Evolutionary conservation across 805 yeast species (phyloP), one percentile per base, ranked within the genome.

Genomic region (Candida tammaniensis): DNA sequence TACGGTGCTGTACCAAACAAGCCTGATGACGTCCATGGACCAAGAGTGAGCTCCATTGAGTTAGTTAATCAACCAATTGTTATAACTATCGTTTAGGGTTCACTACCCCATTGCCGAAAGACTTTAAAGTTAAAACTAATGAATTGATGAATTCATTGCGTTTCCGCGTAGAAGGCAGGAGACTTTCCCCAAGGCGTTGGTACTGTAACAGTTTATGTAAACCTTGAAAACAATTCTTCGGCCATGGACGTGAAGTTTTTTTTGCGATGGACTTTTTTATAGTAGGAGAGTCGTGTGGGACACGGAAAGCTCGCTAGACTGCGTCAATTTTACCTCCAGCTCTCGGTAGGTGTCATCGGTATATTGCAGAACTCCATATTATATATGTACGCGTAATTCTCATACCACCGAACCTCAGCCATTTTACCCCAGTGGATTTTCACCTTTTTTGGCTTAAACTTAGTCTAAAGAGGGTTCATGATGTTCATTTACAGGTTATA

Each of bases 31-130:
- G 72, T 73, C 70, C 82, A 76, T 78, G 78, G 67, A 54, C 60
- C 76, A 69, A 78, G 82, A 79, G 81, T 81, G 78, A 82, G 88
- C 88, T 81, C 87, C 88, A 81, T 82, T 80, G 87, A 75, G 88
- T 80, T 80, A 65, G 51, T 52, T 17, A 55, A 38, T 44, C 46
- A 54, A 57, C 47, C 78, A 80, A 75, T 78, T 78, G 85, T 75
- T 73, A 82, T 80, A 74, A 74, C 88, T 81, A 68, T 80, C 75
- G 81, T 80, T 71, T 77, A 69, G 80, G 70, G 38, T 66, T 59
- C 68, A 49, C 43, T 50, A 59, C 66, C 72, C 79, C 82, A 59
- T 41, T 76, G 82, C 84, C 85, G 82, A 80, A 77, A 49, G 34
- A 23, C 38, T 18, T 8, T 29, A 29, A 27, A 17, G 27, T 12